Base-by-base conservation (phyloP, 768 basidiomycete genomes). In the Boletus patriciae region DNA sequence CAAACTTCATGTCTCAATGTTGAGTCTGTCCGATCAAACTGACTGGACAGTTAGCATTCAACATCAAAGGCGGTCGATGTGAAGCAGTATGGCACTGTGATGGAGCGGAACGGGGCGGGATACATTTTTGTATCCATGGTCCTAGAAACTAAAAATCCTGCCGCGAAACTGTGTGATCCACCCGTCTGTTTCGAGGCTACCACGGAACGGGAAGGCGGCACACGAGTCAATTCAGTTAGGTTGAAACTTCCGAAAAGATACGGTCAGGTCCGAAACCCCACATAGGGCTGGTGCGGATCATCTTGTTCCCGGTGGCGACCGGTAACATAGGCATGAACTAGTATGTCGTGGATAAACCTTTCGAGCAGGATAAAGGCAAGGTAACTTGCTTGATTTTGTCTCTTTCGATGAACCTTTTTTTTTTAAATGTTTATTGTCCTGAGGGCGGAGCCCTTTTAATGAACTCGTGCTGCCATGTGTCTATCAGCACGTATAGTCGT, bases 1-100 rank as follows among this genome's bases (percentile, higher is more conserved):
- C 77, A 75, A 86, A 86, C 66, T 83, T 85, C 85, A 86, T 86
- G 52, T 19, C 52, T 41, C 44, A 15, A 11, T 34, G 52, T 3
- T 3, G 43, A 25, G 16, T 50, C 40, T 38, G 38, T 37, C 36
- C 40, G 38, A 21, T 27, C 40, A 38, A n/a, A 42, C 27, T 44
- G 12, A 25, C 11, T 31, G 46, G 37, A 23, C 18, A 46, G 40
- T 37, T 37, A 21, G 36, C 40, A 11, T 8, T 37, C 12, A 33
- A 42, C 21, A 40, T 36, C 13, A 56, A 13, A 56, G 23, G 16
- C 13, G 18, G 37, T 36, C n/a, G 18, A 16, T 47, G 13, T 9
- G 12, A 41, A 29, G 36, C 16, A 38, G 41, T n/a, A 42, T 23
- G 34, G 37, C 7, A n/a, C 36, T 37, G 9, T 15, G 19, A 45